Base-by-base conservation (phyloP, 345 rosid species). In the Xanthoceras sorbifolium region DNA sequence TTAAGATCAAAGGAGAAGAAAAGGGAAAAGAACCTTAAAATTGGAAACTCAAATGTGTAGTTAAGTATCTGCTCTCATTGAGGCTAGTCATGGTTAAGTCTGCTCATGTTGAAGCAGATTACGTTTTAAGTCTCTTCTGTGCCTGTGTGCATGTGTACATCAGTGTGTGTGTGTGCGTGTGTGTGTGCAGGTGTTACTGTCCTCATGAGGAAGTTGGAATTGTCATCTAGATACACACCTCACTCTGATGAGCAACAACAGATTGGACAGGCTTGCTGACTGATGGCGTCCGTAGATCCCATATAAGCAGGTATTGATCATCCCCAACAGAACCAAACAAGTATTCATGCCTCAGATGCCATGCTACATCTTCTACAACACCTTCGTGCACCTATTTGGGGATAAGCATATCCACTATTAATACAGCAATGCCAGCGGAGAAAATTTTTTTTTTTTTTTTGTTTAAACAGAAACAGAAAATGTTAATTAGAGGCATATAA, bases 311-410 rank as follows among this genome's bases (percentile, higher is more conserved):
- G 85, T 89, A 94, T 40, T 92, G 98, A 81, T 97, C 98, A 85
- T 97, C 99, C 38, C 99, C 99, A 77, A 92, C 97, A 6, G 98
- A 97, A 77, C 99, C 99, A 91, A 97, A 94, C 71, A 97, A 81
- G 84, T 97, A 86, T 76, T 92, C 99, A 76, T 97, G 99, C 78
- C 97, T 89, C 78, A 89, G 80, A 88, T 97, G 99, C 98, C 99
- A 97, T 0, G 99, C 98, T 1, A 97, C 99, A 85, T 97, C 99
- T 87, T 97, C 99, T 15, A 94, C 99, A 6, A 97, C 98, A 32
- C 99, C 98, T 86, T 97, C 99, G 70, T 97, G 99, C 71, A 93
- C 97, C 98, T 94, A 81, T 18, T 34, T 73, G 3, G 79, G 42
- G 54, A 72, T 22, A 71, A 67, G 20, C 69, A 22, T 10, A 52